phyloP scores from a whole-genome alignment of 176 grass and related monocot species.

The Oropetium thomaeum region DNA sequence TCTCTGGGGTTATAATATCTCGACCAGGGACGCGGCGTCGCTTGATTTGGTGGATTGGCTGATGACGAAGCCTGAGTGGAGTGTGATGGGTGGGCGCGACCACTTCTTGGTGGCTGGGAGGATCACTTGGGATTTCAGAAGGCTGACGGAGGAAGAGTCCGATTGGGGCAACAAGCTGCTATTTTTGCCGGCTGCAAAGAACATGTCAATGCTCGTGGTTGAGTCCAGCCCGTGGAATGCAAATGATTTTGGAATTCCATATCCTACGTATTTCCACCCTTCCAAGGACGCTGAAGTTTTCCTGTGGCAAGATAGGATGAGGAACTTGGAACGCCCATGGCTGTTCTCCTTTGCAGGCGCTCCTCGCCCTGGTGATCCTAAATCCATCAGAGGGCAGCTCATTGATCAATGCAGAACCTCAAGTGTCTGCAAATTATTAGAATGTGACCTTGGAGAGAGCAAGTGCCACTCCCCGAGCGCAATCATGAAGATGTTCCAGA shows the following conservation, averaged over 20 bases:
- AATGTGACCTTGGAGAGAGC: constrained; percentile 94
- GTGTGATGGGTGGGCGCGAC: constrained; percentile 85
- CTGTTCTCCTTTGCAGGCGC: constrained; percentile 93
- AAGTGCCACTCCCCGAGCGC: constrained; percentile 90
- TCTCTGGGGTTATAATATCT: constrained; percentile 90
- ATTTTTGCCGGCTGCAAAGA: constrained; percentile 77
- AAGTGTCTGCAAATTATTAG: constrained; percentile 67
- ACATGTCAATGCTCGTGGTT: constrained; percentile 98
- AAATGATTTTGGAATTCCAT: constrained; percentile 89
- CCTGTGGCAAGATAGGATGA: constrained; percentile 91
- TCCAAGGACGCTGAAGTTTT: constrained; percentile 81
- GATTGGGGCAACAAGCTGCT: constrained; percentile 97
- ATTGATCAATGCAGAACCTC: constrained; percentile 86
- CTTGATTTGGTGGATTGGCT: constrained; percentile 90
- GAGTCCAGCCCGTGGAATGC: constrained; percentile 94
- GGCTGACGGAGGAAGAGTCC: constrained; percentile 56
- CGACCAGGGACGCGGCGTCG: constrained; percentile 71
- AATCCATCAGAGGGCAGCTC: constrained; percentile 80
- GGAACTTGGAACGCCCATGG: constrained; percentile 71
- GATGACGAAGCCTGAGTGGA: constrained; percentile 75
- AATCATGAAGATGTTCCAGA: constrained; percentile 98
- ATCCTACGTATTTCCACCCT: constrained; percentile 96
- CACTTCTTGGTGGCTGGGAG: constrained; percentile 91
- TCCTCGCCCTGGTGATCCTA: constrained; percentile 81
- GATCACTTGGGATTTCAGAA: constrained; percentile 98